Conservation (phyloP, 179 eudicot genomes). For the Silene noctiflora region DNA sequence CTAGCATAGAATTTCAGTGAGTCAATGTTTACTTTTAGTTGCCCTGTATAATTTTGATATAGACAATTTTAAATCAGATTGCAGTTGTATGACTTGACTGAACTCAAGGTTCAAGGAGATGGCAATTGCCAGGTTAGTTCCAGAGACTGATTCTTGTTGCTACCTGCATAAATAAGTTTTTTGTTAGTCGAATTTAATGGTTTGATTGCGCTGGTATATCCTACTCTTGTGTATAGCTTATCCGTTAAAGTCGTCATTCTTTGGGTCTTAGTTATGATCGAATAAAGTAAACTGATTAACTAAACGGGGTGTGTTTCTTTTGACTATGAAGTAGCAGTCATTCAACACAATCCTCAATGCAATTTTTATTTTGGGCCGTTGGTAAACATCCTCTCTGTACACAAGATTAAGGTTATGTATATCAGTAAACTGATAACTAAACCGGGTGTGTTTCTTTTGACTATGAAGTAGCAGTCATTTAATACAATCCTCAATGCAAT, state of each 20-base stretch:
- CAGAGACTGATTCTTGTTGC: slow-evolving; percentile 12
- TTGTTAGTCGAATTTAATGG: background rate
- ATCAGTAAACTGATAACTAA: background rate
- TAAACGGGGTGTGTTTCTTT: background rate
- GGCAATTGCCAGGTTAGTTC: slow-evolving; percentile 88
- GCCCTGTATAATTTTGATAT: slow-evolving; percentile 20
- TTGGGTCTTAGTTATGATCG: background rate
- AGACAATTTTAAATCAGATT: slow-evolving; percentile 50
- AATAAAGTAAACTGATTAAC: background rate
- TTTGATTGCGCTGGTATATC: background rate
- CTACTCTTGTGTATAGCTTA: background rate
- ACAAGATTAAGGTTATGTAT: too few species aligned
- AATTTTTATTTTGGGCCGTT: too few species aligned
- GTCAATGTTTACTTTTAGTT: slow-evolving; percentile 12
- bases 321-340: background rate
- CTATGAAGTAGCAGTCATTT: background rate
- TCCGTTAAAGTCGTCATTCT: background rate
- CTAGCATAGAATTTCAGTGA: slow-evolving; percentile 14
- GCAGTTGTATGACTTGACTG: slow-evolving; percentile 77
- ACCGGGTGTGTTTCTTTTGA: background rate
- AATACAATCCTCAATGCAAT: too few species aligned
- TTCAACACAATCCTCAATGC: too few species aligned
- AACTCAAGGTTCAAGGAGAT: slow-evolving; percentile 87
- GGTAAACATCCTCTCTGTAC: background rate
- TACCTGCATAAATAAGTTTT: background rate